These are phyloP conservation scores for Panus rudis DNA, from an alignment of 768 basidiomycete species.

Conservation along the genomic window DNA sequence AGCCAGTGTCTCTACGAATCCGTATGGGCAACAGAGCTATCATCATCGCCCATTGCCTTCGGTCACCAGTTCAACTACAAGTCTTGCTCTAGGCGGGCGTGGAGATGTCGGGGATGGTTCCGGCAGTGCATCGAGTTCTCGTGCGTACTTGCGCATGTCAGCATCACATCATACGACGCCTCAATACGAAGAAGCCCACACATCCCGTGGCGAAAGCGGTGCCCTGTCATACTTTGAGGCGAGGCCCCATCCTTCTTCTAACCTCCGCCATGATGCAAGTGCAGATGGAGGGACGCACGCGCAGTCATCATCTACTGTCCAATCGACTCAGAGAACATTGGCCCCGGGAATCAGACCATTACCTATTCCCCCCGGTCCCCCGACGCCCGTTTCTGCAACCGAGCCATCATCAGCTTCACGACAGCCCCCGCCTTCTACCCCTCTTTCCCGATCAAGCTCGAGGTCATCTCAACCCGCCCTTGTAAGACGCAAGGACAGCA, in stretches of 20 bases:
- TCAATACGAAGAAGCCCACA: neutral
- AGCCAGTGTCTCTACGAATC: constrained; percentile 3
- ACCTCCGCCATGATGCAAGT: too few relatives aligned
- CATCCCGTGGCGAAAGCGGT: neutral
- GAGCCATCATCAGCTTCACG: neutral
- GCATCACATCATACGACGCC: constrained; percentile 1
- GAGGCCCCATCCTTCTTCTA: neutral
- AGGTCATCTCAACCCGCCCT: constrained; percentile 8
- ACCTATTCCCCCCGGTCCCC: neutral
- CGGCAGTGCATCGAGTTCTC: neutral
- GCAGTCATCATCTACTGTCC: too few relatives aligned
- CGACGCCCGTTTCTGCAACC: neutral
- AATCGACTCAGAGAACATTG: too few relatives aligned
- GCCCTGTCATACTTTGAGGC: neutral
- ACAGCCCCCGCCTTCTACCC: neutral
- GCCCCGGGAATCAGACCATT: too few relatives aligned
- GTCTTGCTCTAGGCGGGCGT: neutral
- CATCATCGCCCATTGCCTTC: neutral
- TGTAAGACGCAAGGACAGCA: constrained; percentile 17
- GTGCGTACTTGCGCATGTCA: constrained; percentile 6
- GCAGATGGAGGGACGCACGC: too few relatives aligned
- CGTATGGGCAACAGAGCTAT: too few relatives aligned
- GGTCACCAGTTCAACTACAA: neutral
- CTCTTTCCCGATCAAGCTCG: neutral
- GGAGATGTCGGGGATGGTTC: neutral